Base-by-base conservation (phyloP, 164 flowering plant species). In the Vitis rupestris region DNA sequence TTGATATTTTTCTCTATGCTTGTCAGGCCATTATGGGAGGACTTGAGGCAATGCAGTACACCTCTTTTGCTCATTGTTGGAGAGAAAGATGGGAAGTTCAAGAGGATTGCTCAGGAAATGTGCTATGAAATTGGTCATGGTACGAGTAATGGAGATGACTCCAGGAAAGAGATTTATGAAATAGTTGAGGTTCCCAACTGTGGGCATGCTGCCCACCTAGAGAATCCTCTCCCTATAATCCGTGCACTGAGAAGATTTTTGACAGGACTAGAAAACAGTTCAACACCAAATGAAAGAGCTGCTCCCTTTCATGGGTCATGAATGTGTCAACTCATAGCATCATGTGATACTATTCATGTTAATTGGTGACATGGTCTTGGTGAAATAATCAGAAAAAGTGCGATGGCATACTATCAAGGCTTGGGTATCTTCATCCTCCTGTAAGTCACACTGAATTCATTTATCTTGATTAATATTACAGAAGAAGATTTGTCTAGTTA, bases 131-230 rank as follows among this genome's bases (percentile, higher is more conserved):
- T 88, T 19, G 50, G 50, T 58, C 37, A 63, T 48, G 65, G 70
- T 55, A 23, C 70, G 56, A 62, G n/a, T 4, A 63, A 17, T 13
- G 44, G 30, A 52, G 77, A 54, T 50, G 74, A 44, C 37, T 16
- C 19, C 1, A 16, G 59, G 51, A 67, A 68, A 15, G 69, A 50
- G 37, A 63, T 70, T 30, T 61, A 67, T 71, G 74, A 83, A 54
- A 64, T 84, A n/a, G 75, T 81, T 29, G 89, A 80, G 70, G 76
- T 92, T 67, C 93, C 96, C 9, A 65, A 82, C 17, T 78, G 84
- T 51, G 99, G 99, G n/a, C 99, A 95, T 85, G 99, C 98, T 64
- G 90, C 81, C 48, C 97, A 93, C 82, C 48, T 95, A 63, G 98
- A 95, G 79, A 91, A 87, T 70, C 97, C 99, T 7, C 90, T 95